Conservation (phyloP, 768 basidiomycete genomes). For the Tulasnella calospora region DNA sequence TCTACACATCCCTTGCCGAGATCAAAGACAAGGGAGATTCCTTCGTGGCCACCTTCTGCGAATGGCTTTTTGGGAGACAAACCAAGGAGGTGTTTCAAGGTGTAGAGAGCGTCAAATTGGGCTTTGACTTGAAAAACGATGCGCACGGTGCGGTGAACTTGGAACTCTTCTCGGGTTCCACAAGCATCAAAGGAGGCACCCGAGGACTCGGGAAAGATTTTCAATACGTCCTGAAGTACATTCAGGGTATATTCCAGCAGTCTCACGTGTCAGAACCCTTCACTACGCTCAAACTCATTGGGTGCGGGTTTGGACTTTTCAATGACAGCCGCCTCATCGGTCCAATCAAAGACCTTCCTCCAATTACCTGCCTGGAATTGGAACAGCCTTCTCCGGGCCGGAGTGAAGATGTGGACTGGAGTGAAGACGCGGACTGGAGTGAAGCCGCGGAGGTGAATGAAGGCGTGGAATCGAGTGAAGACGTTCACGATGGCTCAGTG, state of each 20-base stretch:
- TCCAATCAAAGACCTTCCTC: background rate
- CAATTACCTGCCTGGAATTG: background rate
- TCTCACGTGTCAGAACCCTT: background rate
- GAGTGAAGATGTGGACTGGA: background rate
- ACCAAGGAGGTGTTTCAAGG: background rate
- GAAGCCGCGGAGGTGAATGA: too few relatives aligned
- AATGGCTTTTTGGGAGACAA: background rate
- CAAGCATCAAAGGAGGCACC: background rate
- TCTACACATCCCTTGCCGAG: background rate
- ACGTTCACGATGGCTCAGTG: background rate
- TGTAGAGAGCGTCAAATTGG: background rate
- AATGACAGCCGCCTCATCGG: background rate
- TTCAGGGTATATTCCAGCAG: background rate
- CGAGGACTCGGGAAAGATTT: too few relatives aligned
- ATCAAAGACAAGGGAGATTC: background rate
- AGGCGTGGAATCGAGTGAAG: background rate
- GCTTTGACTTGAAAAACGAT: background rate
- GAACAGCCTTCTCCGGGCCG: background rate
- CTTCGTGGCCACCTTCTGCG: background rate
- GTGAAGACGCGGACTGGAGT: too few relatives aligned
- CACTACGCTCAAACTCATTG: background rate
- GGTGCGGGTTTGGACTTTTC: background rate
- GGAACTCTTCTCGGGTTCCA: background rate
- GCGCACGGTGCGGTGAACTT: background rate
- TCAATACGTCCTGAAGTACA: too few relatives aligned